A percentile compares a stretch with the other conserved stretches of the same genome.
Conservation (phyloP, 1,284 basidiomycete species). For the Microstroma glucosiphilum region DNA sequence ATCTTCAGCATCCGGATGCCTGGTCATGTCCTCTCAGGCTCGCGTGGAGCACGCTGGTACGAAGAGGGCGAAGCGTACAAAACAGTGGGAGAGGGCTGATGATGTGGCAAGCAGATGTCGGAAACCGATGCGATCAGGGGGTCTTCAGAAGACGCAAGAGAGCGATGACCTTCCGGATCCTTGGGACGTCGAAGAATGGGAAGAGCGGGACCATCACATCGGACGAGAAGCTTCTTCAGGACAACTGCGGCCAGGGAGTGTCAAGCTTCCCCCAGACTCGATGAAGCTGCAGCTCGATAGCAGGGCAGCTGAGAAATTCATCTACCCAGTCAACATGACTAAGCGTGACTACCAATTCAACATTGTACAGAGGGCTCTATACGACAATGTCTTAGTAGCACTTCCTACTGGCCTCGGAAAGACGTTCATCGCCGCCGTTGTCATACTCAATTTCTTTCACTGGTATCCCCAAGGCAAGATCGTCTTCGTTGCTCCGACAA, state of each 20-base stretch:
- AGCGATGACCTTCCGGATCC: conserved; percentile 15
- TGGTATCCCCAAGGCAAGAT: conserved; percentile 46
- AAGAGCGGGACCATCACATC: conserved; percentile 9
- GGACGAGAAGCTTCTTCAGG: not conserved
- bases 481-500: conserved; percentile 89
- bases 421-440: conserved; percentile 93
- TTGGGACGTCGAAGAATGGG: conserved; percentile 22
- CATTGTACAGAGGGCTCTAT: conserved; percentile 73
- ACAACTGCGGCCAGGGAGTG: too few species aligned
- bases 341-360: conserved; percentile 94
- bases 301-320: conserved; percentile 76
- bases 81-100: conserved; percentile 29
- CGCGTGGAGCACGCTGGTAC: conserved; percentile 10
- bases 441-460: conserved; percentile 62
- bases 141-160: conserved; percentile 17
- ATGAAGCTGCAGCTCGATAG: conserved; percentile 59
- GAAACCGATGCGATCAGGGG: not conserved
- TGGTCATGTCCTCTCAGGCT: conserved; percentile 22
- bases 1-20: not conserved
- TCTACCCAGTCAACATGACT: conserved; percentile 82
- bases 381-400: conserved; percentile 85
- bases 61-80: conserved; percentile 9
- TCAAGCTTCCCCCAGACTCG: conserved; percentile 5
- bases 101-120: conserved; percentile 21
- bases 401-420: conserved; percentile 95